Conservation (phyloP, 768 basidiomycete species). For the Trametes punicea region DNA sequence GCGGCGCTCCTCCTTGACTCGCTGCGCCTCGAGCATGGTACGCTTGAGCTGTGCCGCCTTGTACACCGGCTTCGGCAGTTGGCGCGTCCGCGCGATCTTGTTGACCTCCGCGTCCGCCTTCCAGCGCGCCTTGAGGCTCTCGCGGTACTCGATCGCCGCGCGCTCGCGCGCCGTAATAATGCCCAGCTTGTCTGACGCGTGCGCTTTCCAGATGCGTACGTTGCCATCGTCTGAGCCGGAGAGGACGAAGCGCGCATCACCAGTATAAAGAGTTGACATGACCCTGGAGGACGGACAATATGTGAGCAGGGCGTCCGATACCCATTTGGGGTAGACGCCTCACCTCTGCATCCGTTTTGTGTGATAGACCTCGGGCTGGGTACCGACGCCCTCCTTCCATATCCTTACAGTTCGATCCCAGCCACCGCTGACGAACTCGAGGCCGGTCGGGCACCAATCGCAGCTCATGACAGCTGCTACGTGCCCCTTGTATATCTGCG, state of each 20-base stretch:
- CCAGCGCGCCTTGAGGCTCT: constrained; percentile 86
- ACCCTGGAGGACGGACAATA: constrained; percentile 49
- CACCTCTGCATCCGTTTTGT: constrained; percentile 99
- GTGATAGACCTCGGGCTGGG: constrained; percentile 87
- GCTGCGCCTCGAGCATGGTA: constrained; percentile 86
- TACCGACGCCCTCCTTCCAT: constrained; percentile 86
- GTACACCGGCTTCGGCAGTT: constrained; percentile 89
- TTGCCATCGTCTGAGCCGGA: constrained; percentile 95
- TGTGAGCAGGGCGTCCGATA: neutral
- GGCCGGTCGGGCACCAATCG: constrained; percentile 96
- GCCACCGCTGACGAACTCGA: constrained; percentile 93
- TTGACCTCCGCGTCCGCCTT: constrained; percentile 78
- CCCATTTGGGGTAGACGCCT: constrained; percentile 14
- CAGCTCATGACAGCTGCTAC: constrained; percentile 96
- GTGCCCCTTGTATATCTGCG: constrained; percentile 95
- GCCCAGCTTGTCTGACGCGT: constrained; percentile 89
- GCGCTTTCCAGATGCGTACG: constrained; percentile 92
- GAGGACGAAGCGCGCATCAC: constrained; percentile 87
- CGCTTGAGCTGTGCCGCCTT: constrained; percentile 84
- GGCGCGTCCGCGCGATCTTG: constrained; percentile 69
- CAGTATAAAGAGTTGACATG: constrained; percentile 82
- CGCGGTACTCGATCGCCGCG: constrained; percentile 89
- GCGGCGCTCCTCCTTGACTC: constrained; percentile 91
- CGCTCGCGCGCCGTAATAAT: constrained; percentile 87
- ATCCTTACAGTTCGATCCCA: constrained; percentile 95